Base-by-base conservation (phyloP, 169 alveolate species). In the Babesia ovata region DNA sequence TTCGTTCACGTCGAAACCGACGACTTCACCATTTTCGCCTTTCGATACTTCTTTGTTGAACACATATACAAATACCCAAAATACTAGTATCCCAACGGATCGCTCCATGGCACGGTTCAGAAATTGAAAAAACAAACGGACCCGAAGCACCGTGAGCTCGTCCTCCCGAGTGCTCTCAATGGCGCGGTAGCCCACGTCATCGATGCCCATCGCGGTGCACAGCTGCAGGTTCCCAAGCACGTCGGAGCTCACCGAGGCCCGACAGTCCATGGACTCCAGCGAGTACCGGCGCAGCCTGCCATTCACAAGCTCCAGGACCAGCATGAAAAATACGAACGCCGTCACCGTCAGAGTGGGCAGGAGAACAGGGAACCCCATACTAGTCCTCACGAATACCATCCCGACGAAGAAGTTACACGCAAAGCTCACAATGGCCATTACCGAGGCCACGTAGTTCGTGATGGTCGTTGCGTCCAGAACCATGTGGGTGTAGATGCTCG, bases 91-190 rank as follows among this genome's bases (percentile, higher is more conserved):
- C 21, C 54, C 50, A 4, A 54, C 19, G 9, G 66, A 33, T 11
- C 76, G 63, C 48, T 67, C 76, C 10, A 67, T 2, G 42, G 22
- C 39, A 9, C 65, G 49, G 49, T 48, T 46, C 17, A 70, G 44
- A 22, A n/a, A 56, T 12, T 21, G 44, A 6, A 70, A 58, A 11
- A 58, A 70, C 48, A 57, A 21, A 4, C 46, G 39, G 16, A 7
- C 33, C 17, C 67, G 16, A 22, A 70, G 67, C 26, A 61, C 60
- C 8, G 74, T 9, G 16, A 73, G 84, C 44, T 73, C 84, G 39
- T 73, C 73, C 24, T 73, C 33, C 10, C 84, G 4, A 65, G 53
- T 48, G 8, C 62, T 11, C 29, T 58, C 52, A 17, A 73, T 39
- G 17, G 66, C 36, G 1, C 61, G 49, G 71, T 45, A 50, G 4